Base-by-base conservation (phyloP, 2,329 filamentous ascomycete genomes). In the Fusarium chaquense region DNA sequence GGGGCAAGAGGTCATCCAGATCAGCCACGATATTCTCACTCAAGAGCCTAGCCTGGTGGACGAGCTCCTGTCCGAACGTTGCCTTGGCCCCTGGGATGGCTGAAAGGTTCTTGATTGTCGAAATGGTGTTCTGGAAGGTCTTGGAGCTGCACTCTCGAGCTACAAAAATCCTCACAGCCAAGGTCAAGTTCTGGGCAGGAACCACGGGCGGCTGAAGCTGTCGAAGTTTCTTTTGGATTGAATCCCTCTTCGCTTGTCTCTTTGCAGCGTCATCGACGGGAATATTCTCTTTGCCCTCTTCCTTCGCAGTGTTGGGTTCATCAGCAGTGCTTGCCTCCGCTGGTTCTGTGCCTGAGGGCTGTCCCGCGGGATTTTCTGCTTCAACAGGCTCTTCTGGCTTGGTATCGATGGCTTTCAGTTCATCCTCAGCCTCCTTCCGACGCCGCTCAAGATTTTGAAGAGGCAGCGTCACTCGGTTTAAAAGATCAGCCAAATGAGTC, bases 71-170 rank as follows among this genome's bases (percentile, higher is more conserved):
- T n/a, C 96, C 96, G 78, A 99, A 98, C 13, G 93, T 86, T 55
- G 92, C 88, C 80, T 97, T 96, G 20, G 95, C 94, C 15, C 92
- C 93, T 18, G 95, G 94, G 65, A 99, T 96, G 40, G 93, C 91
- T 7, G 94, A 98, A 44, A 99, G 86, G 76, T 98, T 98, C 83
- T 97, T 98, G 84, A 99, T 97, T n/a, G 97, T 97, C 18, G 95
- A 96, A 56, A 99, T 87, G 1, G 96, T 98, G 79, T 98, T 97
- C 77, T 96, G 93, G 86, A 99, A 99, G 0, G 96, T 98, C 84
- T 97, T 98, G 68, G 93, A 94, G 76, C 93, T 97, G 81, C 96
- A 99, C 80, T 99, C 96, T 50, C 94, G 91, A 67, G 95, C 95
- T 44, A 97, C 93, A 71, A 99, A 92, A 60, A 99, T 97, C 78